Evolutionary conservation across 257 asterid species (phyloP), one percentile per base, ranked within the genome.

Genomic region (Penstemon eatonii): DNA sequence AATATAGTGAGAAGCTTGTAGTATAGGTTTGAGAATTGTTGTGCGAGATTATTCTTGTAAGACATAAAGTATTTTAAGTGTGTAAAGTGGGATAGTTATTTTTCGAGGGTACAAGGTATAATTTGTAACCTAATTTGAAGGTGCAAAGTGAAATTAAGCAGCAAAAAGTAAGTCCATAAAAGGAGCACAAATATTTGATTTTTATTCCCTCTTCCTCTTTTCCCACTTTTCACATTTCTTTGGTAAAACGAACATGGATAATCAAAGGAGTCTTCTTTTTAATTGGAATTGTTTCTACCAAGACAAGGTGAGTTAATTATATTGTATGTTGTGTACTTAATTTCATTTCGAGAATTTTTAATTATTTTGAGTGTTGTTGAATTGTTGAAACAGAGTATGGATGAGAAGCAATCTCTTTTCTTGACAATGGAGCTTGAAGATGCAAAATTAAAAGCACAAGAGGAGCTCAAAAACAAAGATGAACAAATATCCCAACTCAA

Each of bases 341-440:
- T 25, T 25, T 25, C 33, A 4, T 36, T 10, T 56, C 33, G 11
- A 36, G 3, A 10, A 10, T 58, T 7, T 56, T 7, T 56, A 19
- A 41, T 25, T 37, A 39, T 42, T 59, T 10, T 66, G 68, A 25
- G 40, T 36, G 56, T 63, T 33, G 9, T 45, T 8, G 7, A 25
- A 25, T 25, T 25, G 33, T 25, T 5, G 5, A 40, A 69, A 70
- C 88, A 92, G 98, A 80, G 82, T 52, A 72, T 86, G 89, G 96
- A 93, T 74, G 97, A 93, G 69, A 81, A 86, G 79, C 89, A 85
- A 36, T 70, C 89, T 4, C 77, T 90, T 4, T 33, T 82, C 6
- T 76, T 81, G 38, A 86, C 84, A 1, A 72, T 92, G 89, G 97
- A 88, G 83, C 79, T 90, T 2, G 94, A 93, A 55, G 86, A 77